Percentiles rank a stretch among this genome's conserved stretches.
Evolutionary conservation across 2,329 filamentous ascomycete species (phyloP).

Genomic region (Penicillium vulpinum): DNA sequence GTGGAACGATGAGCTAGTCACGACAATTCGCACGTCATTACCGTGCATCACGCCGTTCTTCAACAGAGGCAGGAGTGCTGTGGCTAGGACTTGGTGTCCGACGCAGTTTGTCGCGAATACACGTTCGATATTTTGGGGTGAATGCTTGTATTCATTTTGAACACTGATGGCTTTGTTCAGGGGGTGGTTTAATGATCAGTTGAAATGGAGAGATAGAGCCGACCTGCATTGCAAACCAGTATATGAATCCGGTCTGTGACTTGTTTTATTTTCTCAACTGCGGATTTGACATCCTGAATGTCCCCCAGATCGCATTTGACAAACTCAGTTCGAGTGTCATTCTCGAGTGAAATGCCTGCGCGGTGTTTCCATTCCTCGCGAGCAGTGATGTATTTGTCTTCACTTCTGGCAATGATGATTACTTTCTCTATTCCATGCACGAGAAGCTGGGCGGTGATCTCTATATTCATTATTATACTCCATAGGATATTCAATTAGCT

Average conservation of each 20-base stretch:
- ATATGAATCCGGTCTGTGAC: conserved; percentile 31
- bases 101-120: conserved; percentile 55
- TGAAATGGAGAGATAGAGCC: background rate
- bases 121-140: conserved; percentile 46
- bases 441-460: conserved; percentile 34
- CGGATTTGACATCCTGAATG: conserved; percentile 24
- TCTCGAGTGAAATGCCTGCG: conserved; percentile 20
- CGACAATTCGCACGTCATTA: conserved; percentile 45
- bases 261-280: conserved; percentile 22
- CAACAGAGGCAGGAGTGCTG: conserved; percentile 45
- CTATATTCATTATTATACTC: conserved; percentile 8
- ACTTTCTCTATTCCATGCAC: conserved; percentile 31
- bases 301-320: conserved; percentile 34
- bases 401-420: conserved; percentile 30
- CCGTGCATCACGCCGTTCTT: conserved; percentile 28
- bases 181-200: background rate
- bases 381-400: conserved; percentile 24
- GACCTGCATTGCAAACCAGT: conserved; percentile 36
- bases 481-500: background rate
- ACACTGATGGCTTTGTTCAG: conserved; percentile 20
- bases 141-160: conserved; percentile 23
- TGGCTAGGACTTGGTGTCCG: conserved; percentile 53
- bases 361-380: conserved; percentile 25
- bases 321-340: conserved; percentile 24
- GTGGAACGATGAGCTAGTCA: conserved; percentile 42